These are phyloP conservation scores for Candida sanyaensis DNA, from an alignment of 1,139 yeast species.

Conservation along the genomic window DNA sequence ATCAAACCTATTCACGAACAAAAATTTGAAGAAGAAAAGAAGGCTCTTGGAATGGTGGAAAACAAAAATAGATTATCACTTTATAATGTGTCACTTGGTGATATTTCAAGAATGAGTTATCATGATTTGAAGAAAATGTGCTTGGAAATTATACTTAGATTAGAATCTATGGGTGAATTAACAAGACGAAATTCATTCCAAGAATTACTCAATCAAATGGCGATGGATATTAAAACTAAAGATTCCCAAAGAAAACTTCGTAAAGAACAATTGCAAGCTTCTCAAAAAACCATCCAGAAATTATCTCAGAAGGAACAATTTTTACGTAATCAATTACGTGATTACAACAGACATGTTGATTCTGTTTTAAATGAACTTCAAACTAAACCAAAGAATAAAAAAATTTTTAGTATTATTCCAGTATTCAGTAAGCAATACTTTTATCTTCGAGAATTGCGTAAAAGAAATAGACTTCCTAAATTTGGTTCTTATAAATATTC, in stretches of 20 bases:
- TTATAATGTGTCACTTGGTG: slow-evolving; percentile 41
- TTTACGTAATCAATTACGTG: slow-evolving; percentile 60
- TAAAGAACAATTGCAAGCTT: slow-evolving; percentile 59
- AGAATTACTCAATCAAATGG: slow-evolving; percentile 77
- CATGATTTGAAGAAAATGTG: slow-evolving; percentile 79
- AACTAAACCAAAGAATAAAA: slow-evolving; percentile 51
- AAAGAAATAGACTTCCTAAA: slow-evolving; percentile 66
- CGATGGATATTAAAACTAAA: slow-evolving; percentile 80
- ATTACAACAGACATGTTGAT: slow-evolving; percentile 72
- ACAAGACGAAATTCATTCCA: slow-evolving; percentile 76
- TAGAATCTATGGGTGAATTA: slow-evolving; percentile 70
- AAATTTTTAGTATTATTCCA: slow-evolving; percentile 53
- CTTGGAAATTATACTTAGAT: slow-evolving; percentile 70
- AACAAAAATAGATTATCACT: slow-evolving; percentile 28
- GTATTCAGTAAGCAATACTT: slow-evolving; percentile 81
- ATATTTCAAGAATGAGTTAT: slow-evolving; percentile 58
- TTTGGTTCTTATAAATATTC: slow-evolving; percentile 86
- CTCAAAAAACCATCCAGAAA: slow-evolving; percentile 60
- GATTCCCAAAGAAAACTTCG: slow-evolving; percentile 67
- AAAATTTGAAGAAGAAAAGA: slow-evolving; percentile 54
- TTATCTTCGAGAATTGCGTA: slow-evolving; percentile 71
- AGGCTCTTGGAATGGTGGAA: slow-evolving; percentile 22
- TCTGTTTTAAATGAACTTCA: slow-evolving; percentile 65
- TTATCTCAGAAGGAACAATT: slow-evolving; percentile 63
- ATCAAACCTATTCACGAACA: slow-evolving; percentile 70